Percentiles rank a stretch among this genome's conserved stretches.
Evolutionary conservation across 768 basidiomycete species (phyloP).

Genomic region (Lentinula guzmanii): DNA sequence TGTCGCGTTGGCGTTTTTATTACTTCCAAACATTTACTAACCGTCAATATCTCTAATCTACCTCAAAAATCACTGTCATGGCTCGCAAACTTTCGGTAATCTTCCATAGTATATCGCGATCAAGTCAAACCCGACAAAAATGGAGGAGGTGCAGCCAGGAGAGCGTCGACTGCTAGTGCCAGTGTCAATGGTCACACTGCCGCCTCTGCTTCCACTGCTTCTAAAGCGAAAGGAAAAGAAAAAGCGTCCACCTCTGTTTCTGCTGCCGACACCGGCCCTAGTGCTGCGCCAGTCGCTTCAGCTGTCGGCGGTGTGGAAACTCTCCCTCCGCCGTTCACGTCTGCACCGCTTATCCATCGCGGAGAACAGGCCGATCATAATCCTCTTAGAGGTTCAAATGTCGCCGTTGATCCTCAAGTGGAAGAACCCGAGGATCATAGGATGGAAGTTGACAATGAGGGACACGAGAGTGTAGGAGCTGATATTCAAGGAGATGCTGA

Average conservation of each 20-base stretch:
- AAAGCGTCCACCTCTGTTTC: slow-evolving; percentile 18
- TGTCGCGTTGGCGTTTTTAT: slow-evolving; percentile 12
- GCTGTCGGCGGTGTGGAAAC: slow-evolving; percentile 8
- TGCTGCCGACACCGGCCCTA: neutral
- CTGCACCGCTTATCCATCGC: slow-evolving; percentile 16
- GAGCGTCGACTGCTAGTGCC: slow-evolving; percentile 5
- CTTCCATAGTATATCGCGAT: slow-evolving; percentile 55
- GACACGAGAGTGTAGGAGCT: slow-evolving; percentile 22
- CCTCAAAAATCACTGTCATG: neutral
- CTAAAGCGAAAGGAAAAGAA: slow-evolving; percentile 27
- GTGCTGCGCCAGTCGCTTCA: neutral
- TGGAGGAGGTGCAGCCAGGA: slow-evolving; percentile 14
- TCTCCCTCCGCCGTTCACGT: slow-evolving; percentile 24
- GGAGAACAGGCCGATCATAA: neutral
- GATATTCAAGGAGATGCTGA: slow-evolving; percentile 23
- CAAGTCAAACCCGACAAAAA: slow-evolving; percentile 57
- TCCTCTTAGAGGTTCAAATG: slow-evolving; percentile 16
- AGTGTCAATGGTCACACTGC: slow-evolving; percentile 5
- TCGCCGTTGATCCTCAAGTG: slow-evolving; percentile 22
- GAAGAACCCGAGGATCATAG: slow-evolving; percentile 19
- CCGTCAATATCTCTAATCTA: neutral
- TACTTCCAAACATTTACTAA: neutral
- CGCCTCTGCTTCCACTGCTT: slow-evolving; percentile 12
- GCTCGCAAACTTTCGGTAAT: neutral
- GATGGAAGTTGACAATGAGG: slow-evolving; percentile 14